Base-by-base conservation (phyloP, 2,329 filamentous ascomycete species). In the Hypoxylon sp. region DNA sequence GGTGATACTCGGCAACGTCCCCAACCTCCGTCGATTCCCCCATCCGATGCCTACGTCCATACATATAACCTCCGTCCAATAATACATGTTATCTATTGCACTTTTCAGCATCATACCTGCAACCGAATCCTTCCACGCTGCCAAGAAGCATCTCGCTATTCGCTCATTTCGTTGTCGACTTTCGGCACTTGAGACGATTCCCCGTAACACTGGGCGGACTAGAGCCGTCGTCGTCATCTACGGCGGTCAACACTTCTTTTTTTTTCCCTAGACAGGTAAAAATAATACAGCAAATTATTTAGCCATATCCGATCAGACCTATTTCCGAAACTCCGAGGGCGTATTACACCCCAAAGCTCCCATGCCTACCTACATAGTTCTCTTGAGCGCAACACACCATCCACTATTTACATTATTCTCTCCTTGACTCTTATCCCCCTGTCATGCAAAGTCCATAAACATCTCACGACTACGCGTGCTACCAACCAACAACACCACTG, bases 311-410 rank as follows among this genome's bases (percentile, higher is more conserved):
- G 54, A 46, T 48, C 16, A 48, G 32, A 16, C 30, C 48, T 65
- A 68, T 14, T 46, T 58, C 54, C 62, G 65, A 62, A 62, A 30
- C 60, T 62, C 65, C 65, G 65, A 68, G 57, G 40, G 18, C 49
- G 38, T 46, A 24, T 22, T n/a, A 50, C 16, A 52, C 22, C 44
- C 4, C 49, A 42, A 44, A 2, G n/a, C 28, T n/a, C 60, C 46
- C 53, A 49, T n/a, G 32, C 57, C n/a, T 65, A 38, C 57, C n/a
- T 65, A 65, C 58, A 57, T 55, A 64, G 49, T 33, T 44, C 16
- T 40, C 49, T 48, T 28, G 20, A 18, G 40, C 30, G 33, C 36
- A 40, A 54, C 53, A 33, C 22, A 30, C 53, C 53, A 38, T 49
- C 53, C 56, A 26, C 18, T 60, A 56, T 62, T 56, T 42, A 59